Evolutionary conservation across 768 basidiomycete genomes (phyloP).

Genomic region (Asterophora lycoperdoides): DNA sequence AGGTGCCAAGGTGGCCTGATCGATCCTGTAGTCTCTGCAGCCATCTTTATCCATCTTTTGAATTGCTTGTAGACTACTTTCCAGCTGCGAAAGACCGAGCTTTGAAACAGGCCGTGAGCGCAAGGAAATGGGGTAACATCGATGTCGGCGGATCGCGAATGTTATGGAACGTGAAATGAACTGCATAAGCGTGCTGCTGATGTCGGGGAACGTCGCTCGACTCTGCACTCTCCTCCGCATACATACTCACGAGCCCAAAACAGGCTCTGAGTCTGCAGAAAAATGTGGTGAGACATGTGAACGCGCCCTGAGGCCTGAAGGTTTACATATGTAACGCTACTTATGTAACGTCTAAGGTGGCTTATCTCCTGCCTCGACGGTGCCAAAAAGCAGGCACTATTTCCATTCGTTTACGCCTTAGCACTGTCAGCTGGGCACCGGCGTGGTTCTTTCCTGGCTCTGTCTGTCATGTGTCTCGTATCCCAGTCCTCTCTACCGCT

Average conservation of each 20-base stretch:
- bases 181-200: not conserved
- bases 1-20: conserved; percentile 36
- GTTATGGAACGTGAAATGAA: not conserved
- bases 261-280: no score
- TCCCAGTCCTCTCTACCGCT: conserved; percentile 13
- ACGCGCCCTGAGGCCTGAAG: no score
- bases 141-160: not conserved
- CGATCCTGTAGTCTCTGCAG: not conserved
- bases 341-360: no score
- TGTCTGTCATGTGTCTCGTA: conserved; percentile 20
- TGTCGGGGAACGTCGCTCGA: conserved; percentile 6
- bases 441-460: conserved; percentile 12
- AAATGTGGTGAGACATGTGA: conserved; percentile 12
- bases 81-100: not conserved
- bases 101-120: not conserved
- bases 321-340: no score
- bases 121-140: not conserved
- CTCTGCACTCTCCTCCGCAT: no score
- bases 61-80: conserved; percentile 3
- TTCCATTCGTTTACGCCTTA: conserved; percentile 7
- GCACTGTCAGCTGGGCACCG: conserved; percentile 5
- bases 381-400: conserved; percentile 4
- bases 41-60: not conserved
- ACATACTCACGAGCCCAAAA: no score
- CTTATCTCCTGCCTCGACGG: conserved; percentile 1